A percentile compares a stretch with the other conserved stretches of the same genome.
Conservation (phyloP, 1,284 basidiomycete species). For the Rhodotorula sp. region DNA sequence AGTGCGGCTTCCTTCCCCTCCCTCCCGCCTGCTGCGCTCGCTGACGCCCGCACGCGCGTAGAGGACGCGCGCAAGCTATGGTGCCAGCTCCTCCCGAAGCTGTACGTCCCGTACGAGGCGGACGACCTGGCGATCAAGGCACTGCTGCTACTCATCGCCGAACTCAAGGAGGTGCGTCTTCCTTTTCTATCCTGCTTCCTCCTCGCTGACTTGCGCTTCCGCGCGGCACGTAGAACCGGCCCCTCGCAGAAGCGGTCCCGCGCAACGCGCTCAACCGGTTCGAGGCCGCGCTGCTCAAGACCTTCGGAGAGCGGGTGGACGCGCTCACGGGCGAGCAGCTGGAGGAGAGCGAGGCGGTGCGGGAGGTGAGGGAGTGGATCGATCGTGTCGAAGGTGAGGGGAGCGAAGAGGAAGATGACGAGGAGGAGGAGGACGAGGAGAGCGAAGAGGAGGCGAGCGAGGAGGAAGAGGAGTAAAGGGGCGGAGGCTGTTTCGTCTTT, state of each 20-base stretch:
- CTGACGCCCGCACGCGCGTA: slow-evolving; percentile 49
- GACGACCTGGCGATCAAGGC: slow-evolving; percentile 54
- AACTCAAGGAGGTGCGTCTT: slow-evolving; percentile 39
- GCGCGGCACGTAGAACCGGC: slow-evolving; percentile 63
- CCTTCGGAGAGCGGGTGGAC: slow-evolving; percentile 23
- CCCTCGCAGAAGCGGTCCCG: slow-evolving; percentile 67
- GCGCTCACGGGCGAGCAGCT: slow-evolving; percentile 28
- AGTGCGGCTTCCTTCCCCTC: slow-evolving; percentile 41
- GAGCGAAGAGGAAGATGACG: slow-evolving; percentile 5
- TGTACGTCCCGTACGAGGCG: slow-evolving; percentile 70
- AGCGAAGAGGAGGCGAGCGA: slow-evolving; percentile 69
- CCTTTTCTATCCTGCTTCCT: not conserved
- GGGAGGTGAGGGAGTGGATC: slow-evolving; percentile 18
- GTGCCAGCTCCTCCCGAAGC: slow-evolving; percentile 74
- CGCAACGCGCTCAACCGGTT: slow-evolving; percentile 64
- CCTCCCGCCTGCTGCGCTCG: slow-evolving; percentile 48
- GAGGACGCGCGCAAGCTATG: slow-evolving; percentile 79
- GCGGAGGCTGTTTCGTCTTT: not conserved
- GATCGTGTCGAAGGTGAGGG: slow-evolving; percentile 20
- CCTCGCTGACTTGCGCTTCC: too few relatives aligned
- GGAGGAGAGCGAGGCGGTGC: slow-evolving; percentile 13
- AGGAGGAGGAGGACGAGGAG: slow-evolving; percentile 13
- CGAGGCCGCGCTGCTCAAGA: slow-evolving; percentile 31
- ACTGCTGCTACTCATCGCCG: slow-evolving; percentile 33
- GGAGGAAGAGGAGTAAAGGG: slow-evolving; percentile 70